These are phyloP conservation scores for Citrullus amarus DNA, from an alignment of 306 rosid genomes.

Conservation along the genomic window DNA sequence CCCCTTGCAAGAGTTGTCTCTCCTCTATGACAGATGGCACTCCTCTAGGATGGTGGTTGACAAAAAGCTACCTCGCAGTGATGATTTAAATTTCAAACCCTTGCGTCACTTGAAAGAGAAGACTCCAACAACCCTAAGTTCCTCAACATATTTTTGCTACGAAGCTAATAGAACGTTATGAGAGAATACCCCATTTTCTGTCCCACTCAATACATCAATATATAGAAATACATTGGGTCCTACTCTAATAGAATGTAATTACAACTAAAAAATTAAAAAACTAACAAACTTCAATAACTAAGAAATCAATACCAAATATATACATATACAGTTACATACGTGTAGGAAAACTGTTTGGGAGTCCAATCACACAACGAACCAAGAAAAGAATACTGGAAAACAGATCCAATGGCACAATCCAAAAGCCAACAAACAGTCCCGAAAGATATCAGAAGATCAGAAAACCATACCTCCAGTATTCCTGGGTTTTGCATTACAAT, in stretches of 20 bases:
- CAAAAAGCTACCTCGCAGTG: no score
- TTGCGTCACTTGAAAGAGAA: not conserved
- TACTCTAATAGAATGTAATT: not conserved
- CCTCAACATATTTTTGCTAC: not conserved
- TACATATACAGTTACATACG: not conserved
- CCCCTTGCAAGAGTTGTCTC: no score
- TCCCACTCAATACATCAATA: not conserved
- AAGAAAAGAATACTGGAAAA: not conserved
- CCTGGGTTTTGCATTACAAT: slow-evolving; percentile 96
- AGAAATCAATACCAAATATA: not conserved
- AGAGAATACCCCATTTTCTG: not conserved
- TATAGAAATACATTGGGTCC: not conserved
- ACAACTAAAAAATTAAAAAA: not conserved
- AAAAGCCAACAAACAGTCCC: not conserved
- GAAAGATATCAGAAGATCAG: not conserved
- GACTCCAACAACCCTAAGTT: not conserved
- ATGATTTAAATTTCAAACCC: not conserved
- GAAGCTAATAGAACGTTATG: not conserved
- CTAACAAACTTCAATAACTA: not conserved
- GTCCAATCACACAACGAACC: not conserved
- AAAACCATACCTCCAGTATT: slow-evolving; percentile 59
- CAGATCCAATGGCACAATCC: not conserved
- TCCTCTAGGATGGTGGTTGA: no score
- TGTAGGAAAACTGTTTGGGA: not conserved
- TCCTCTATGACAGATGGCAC: no score